Percentiles rank a stretch among this genome's conserved stretches.
Evolutionary conservation across 208 protist genomes (phyloP).

Genomic region (Trypanosoma avium): DNA sequence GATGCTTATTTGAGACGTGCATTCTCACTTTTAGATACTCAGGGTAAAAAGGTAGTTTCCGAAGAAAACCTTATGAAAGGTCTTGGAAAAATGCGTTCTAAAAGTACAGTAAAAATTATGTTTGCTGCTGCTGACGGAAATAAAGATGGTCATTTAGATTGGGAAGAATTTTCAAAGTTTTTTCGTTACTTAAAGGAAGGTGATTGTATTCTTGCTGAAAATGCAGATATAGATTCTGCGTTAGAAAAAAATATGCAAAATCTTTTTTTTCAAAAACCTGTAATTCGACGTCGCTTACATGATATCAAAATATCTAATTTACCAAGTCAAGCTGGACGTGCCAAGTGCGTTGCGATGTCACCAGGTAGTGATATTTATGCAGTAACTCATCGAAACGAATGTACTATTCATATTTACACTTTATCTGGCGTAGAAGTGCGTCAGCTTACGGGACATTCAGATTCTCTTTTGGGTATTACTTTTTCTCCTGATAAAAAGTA

Average conservation of each 20-base stretch:
- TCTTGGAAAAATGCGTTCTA: not conserved
- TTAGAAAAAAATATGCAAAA: slow-evolving; percentile 9
- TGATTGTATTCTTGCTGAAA: slow-evolving; percentile 15
- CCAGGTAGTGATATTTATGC: slow-evolving; percentile 42
- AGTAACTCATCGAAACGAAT: slow-evolving; percentile 55
- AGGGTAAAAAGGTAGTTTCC: slow-evolving; percentile 16
- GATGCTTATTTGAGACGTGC: slow-evolving; percentile 25
- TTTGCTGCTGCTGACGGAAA: slow-evolving; percentile 22
- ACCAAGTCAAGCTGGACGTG: slow-evolving; percentile 36
- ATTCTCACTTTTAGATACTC: slow-evolving; percentile 27
- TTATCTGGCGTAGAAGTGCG: slow-evolving; percentile 39
- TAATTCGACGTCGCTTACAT: slow-evolving; percentile 18
- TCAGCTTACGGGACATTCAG: slow-evolving; percentile 44
- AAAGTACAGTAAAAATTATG: slow-evolving; percentile 2
- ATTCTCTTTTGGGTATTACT: slow-evolving; percentile 44
- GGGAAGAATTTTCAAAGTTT: slow-evolving; percentile 36
- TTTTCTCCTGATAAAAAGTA: slow-evolving; percentile 64
- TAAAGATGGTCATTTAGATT: slow-evolving; percentile 34
- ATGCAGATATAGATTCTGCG: slow-evolving; percentile 6
- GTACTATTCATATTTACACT: slow-evolving; percentile 50
- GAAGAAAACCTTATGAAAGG: slow-evolving; percentile 12
- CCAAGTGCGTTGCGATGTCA: slow-evolving; percentile 59
- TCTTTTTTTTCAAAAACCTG: not conserved
- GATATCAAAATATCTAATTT: slow-evolving; percentile 37
- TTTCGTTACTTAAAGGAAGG: slow-evolving; percentile 3